A percentile compares a stretch with the other conserved stretches of the same genome.
These are phyloP conservation scores for Coniosporium apollinis DNA, from an alignment of 495 filamentous ascomycete species.

Conservation along the genomic window DNA sequence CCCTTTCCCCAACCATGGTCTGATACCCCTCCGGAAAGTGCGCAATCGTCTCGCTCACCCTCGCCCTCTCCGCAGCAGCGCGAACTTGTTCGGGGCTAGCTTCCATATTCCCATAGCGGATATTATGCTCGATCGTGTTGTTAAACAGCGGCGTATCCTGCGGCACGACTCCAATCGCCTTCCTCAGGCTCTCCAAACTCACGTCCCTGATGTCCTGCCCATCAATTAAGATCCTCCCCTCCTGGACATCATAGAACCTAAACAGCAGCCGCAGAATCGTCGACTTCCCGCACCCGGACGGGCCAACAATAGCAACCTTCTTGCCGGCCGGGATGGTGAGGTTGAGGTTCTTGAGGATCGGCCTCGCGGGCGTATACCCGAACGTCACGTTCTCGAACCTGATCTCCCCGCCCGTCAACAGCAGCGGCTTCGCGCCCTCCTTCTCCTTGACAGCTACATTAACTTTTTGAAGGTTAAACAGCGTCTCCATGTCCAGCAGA, in stretches of 20 bases:
- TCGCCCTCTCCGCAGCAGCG: conserved; percentile 61
- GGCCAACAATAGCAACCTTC: conserved; percentile 91
- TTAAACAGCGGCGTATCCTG: conserved; percentile 97
- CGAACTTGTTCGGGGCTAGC: conserved; percentile 57
- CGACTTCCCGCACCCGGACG: conserved; percentile 90
- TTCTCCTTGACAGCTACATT: conserved; percentile 73
- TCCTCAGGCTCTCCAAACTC: conserved; percentile 62
- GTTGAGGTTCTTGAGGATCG: conserved; percentile 69
- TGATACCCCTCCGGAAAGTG: conserved; percentile 69
- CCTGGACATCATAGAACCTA: conserved; percentile 83
- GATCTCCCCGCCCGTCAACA: conserved; percentile 70
- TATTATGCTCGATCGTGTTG: conserved; percentile 87
- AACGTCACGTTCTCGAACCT: conserved; percentile 89
- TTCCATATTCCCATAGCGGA: conserved; percentile 78
- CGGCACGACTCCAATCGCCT: conserved; percentile 84
- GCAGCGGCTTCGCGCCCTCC: conserved; percentile 51
- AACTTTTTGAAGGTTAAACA: conserved; percentile 98
- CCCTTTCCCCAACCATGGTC: conserved; percentile 87
- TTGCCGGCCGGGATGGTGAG: conserved; percentile 88
- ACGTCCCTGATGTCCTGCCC: conserved; percentile 83
- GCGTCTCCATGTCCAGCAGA: conserved; percentile 91
- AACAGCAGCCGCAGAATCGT: conserved; percentile 83
- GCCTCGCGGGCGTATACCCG: conserved; percentile 73
- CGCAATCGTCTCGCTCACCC: conserved; percentile 68
- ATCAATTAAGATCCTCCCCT: conserved; percentile 77